phyloP scores from a whole-genome alignment of 2,329 filamentous ascomycete species.

The Sarocladium brachiariae region DNA sequence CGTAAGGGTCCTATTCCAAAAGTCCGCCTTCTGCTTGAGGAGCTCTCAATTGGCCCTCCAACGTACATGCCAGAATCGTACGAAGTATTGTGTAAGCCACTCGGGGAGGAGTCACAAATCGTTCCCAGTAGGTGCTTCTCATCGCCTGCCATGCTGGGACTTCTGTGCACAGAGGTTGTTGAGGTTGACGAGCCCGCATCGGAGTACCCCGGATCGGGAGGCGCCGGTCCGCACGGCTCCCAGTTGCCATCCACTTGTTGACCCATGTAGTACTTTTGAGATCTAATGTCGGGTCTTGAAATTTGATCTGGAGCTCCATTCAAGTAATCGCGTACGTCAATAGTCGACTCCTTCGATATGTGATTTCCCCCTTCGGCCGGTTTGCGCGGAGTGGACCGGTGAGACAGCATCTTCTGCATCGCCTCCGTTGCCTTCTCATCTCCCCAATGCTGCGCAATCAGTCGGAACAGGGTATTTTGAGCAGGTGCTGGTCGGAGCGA shows the following conservation, averaged over 20 bases:
- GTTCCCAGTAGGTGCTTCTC: not conserved
- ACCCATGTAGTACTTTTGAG: no score
- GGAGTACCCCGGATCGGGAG: no score
- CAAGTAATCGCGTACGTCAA: no score
- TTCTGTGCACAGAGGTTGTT: not conserved
- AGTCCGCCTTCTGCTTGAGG: not conserved
- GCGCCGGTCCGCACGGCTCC: no score
- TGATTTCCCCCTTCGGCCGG: not conserved
- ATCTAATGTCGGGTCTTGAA: not conserved
- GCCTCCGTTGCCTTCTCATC: conserved; percentile 34
- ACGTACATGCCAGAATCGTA: conserved; percentile 1
- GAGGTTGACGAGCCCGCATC: not conserved
- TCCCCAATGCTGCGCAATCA: conserved; percentile 45
- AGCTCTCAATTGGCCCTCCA: not conserved
- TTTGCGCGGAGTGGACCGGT: conserved; percentile 11
- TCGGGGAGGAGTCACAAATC: not conserved
- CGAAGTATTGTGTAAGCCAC: not conserved
- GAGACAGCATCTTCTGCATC: conserved; percentile 27
- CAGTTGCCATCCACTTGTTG: not conserved
- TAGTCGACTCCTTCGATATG: no score
- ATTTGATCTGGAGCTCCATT: no score
- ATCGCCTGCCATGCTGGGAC: not conserved
- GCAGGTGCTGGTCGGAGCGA: conserved; percentile 34
- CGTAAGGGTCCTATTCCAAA: not conserved
- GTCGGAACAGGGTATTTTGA: conserved; percentile 33